phyloP scores from a whole-genome alignment of 2,329 filamentous ascomycete species.

The Aspergillus novofumigatus region DNA sequence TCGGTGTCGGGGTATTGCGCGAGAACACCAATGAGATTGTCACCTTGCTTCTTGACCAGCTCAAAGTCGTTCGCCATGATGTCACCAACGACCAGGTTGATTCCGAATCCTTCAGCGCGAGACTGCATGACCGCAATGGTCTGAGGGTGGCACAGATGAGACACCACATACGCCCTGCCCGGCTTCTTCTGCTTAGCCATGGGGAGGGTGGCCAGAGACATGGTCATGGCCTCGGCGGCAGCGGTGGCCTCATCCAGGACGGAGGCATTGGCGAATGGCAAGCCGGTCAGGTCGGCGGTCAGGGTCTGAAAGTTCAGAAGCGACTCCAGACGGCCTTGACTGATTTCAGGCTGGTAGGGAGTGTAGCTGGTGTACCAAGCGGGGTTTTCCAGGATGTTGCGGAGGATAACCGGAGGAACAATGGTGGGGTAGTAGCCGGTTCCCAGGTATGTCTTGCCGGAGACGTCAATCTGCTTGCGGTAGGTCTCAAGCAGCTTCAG shows the following conservation, averaged over 20 bases:
- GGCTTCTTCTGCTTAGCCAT: slow-evolving; percentile 66
- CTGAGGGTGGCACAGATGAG: slow-evolving; percentile 75
- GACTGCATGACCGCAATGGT: slow-evolving; percentile 79
- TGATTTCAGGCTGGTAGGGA: slow-evolving; percentile 95
- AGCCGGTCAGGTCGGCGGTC: slow-evolving; percentile 78
- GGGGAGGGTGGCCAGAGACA: slow-evolving; percentile 75
- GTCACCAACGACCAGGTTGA: slow-evolving; percentile 71
- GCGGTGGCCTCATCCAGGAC: slow-evolving; percentile 88
- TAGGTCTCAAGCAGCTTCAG: slow-evolving; percentile 39
- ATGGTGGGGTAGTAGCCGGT: slow-evolving; percentile 84
- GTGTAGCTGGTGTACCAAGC: slow-evolving; percentile 99
- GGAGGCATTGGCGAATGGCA: slow-evolving; percentile 86
- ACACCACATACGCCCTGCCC: slow-evolving; percentile 80
- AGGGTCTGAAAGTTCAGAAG: slow-evolving; percentile 94
- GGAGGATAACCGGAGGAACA: slow-evolving; percentile 83
- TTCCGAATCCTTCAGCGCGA: slow-evolving; percentile 85
- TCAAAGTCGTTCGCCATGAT: slow-evolving; percentile 62
- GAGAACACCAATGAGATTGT: slow-evolving; percentile 81
- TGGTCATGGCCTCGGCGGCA: slow-evolving; percentile 91
- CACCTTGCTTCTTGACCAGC: slow-evolving; percentile 67
- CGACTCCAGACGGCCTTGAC: slow-evolving; percentile 87
- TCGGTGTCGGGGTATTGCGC: slow-evolving; percentile 94
- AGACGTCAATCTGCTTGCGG: slow-evolving; percentile 56
- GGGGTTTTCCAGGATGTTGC: slow-evolving; percentile 87
- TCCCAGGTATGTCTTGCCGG: slow-evolving; percentile 68